Conservation (phyloP, 225 moss, liverwort and hornwort species). For the Physcomitrium patens region DNA sequence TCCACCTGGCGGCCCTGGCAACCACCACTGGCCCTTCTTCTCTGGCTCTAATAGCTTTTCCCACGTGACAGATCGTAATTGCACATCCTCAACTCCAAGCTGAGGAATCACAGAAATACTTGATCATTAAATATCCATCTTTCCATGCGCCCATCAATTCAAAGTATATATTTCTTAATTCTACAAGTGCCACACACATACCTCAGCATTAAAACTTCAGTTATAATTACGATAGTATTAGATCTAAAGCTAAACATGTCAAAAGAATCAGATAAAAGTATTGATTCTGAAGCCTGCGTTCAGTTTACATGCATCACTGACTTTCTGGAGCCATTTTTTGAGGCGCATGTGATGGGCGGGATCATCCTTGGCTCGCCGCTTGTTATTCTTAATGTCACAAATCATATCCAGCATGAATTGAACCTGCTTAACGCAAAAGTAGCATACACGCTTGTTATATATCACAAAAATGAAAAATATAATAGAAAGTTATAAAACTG, state of each 20-base stretch:
- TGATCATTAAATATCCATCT: not conserved
- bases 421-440: conserved; percentile 61
- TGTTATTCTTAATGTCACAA: conserved; percentile 99
- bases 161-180: no score
- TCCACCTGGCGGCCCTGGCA: conserved; percentile 58
- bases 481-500: not conserved
- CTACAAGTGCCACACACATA: no score
- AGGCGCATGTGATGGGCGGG: conserved; percentile 68
- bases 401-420: conserved; percentile 99
- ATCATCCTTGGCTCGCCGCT: conserved; percentile 82
- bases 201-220: no score
- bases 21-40: conserved; percentile 99
- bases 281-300: not conserved
- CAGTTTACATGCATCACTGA: conserved; percentile 29
- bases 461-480: no score
- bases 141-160: no score
- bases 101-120: conserved; percentile 30
- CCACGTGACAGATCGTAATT: conserved; percentile 87
- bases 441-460: not conserved
- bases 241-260: no score
- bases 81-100: conserved; percentile 86
- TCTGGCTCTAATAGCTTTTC: conserved; percentile 68
- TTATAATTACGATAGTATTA: no score
- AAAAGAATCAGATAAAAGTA: no score
- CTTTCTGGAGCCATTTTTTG: conserved; percentile 97